A percentile compares a stretch with the other conserved stretches of the same genome.
phyloP scores from a whole-genome alignment of 2,329 filamentous ascomycete genomes.

The Botryotinia narcissicola region DNA sequence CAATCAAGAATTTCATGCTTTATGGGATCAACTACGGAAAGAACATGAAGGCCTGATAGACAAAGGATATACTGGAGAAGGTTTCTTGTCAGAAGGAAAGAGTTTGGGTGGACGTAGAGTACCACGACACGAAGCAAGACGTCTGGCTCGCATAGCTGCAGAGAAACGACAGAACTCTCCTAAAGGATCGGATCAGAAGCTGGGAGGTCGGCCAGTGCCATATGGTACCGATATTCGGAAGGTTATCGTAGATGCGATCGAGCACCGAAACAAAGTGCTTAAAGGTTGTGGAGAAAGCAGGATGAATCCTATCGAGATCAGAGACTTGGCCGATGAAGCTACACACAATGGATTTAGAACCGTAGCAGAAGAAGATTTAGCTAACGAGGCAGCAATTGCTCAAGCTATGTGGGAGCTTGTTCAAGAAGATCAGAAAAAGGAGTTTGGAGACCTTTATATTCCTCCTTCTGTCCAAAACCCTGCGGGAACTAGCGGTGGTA shows the following conservation, averaged over 20 bases:
- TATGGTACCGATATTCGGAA: constrained; percentile 66
- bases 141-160: constrained; percentile 70
- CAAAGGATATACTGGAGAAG: constrained; percentile 89
- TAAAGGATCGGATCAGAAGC: constrained; percentile 64
- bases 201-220: constrained; percentile 62
- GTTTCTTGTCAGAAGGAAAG: constrained; percentile 74
- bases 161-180: constrained; percentile 63
- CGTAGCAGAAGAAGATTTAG: constrained; percentile 81
- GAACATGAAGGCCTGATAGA: constrained; percentile 73
- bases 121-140: constrained; percentile 70
- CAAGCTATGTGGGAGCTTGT: constrained; percentile 83
- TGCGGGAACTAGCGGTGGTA: constrained; percentile 37
- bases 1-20: constrained; percentile 74
- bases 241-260: constrained; percentile 69
- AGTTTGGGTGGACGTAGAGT: constrained; percentile 66
- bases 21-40: constrained; percentile 87
- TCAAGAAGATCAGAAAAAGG: constrained; percentile 61
- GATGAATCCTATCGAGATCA: constrained; percentile 63
- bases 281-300: constrained; percentile 71
- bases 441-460: constrained; percentile 35
- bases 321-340: constrained; percentile 60
- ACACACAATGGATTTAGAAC: constrained; percentile 75
- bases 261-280: constrained; percentile 63
- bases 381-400: constrained; percentile 82
- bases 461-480: constrained; percentile 35